Conservation (phyloP, 257 asterid species). For the Buddleja alternifolia region DNA sequence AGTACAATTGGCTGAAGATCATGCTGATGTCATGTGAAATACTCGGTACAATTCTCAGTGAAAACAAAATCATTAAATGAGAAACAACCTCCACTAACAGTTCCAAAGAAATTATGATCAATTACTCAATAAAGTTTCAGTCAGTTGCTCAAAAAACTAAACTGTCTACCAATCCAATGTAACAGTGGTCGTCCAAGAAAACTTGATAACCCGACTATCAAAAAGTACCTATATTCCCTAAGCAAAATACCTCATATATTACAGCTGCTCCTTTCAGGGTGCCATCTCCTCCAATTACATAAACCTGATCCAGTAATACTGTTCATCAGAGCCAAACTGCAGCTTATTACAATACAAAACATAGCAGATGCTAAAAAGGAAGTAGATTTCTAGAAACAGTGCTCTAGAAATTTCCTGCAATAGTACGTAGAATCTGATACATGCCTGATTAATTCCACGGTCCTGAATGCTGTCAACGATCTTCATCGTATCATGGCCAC, state of each 20-base stretch:
- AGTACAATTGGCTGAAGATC: not conserved
- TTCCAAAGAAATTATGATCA: not conserved
- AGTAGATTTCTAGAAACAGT: constrained; percentile 22
- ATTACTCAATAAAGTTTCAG: not conserved
- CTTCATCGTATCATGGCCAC: constrained; percentile 93
- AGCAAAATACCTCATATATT: constrained; percentile 70
- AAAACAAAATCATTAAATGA: not conserved
- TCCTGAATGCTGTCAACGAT: constrained; percentile 97
- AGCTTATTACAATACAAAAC: constrained; percentile 33
- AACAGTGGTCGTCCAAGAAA: constrained; percentile 1
- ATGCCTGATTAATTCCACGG: constrained; percentile 94
- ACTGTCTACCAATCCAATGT: constrained; percentile 5
- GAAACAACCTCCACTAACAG: not conserved
- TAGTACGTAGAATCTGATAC: constrained; percentile 28
- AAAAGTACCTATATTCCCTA: constrained; percentile 10
- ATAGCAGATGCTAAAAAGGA: not conserved
- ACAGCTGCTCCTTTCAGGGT: constrained; percentile 91
- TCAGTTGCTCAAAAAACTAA: constrained; percentile 11
- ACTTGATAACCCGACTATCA: constrained; percentile 14
- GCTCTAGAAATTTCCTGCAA: constrained; percentile 13
- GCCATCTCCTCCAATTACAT: constrained; percentile 97
- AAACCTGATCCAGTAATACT: constrained; percentile 69
- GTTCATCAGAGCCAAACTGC: constrained; percentile 39
- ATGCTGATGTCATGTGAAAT: not conserved
- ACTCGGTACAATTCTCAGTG: not conserved